Base-by-base conservation (phyloP, 192 early-diverging fungal species). In the Martensiomyces pterosporus region DNA sequence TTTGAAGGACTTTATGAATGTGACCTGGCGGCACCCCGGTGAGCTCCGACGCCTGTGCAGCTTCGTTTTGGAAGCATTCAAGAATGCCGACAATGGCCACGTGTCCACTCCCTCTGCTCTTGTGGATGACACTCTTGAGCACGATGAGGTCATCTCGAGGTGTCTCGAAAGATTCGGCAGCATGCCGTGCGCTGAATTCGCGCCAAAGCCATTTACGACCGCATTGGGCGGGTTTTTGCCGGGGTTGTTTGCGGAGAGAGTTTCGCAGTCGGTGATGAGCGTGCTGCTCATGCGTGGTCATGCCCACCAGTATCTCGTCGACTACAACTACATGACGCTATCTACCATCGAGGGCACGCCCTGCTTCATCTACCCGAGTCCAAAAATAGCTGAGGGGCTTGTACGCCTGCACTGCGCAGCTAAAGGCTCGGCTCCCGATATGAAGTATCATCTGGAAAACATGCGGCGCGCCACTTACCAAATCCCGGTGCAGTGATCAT, bases 21-120 rank as follows among this genome's bases (percentile, higher is more conserved):
- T 12, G 3, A 61, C 59, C 25, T 53, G 59, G 47, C 43, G 44
- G 12, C 51, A 61, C 39, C 50, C 59, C 3, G 32, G 43, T 12
- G 44, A 53, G 36, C 44, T 61, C 14, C 4, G 19, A 0, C 29
- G 39, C 22, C 27, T 61, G 29, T 61, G 59, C 16, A 2, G 27
- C 9, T 25, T 49, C 33, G 15, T 61, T 15, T 16, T 15, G 1
- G 27, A 25, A n/a, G n/a, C n/a, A n/a, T n/a, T n/a, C n/a, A n/a
- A n/a, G n/a, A n/a, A n/a, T n/a, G n/a, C n/a, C n/a, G n/a, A n/a
- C n/a, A n/a, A n/a, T n/a, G n/a, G n/a, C n/a, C n/a, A n/a, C n/a
- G n/a, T n/a, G n/a, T n/a, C n/a, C n/a, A n/a, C n/a, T n/a, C n/a
- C n/a, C n/a, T n/a, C n/a, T n/a, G n/a, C n/a, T n/a, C n/a, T n/a